A percentile compares a stretch with the other conserved stretches of the same genome.
Conservation (phyloP, 139 green algal species). For the Diplosphaera chodatii region DNA sequence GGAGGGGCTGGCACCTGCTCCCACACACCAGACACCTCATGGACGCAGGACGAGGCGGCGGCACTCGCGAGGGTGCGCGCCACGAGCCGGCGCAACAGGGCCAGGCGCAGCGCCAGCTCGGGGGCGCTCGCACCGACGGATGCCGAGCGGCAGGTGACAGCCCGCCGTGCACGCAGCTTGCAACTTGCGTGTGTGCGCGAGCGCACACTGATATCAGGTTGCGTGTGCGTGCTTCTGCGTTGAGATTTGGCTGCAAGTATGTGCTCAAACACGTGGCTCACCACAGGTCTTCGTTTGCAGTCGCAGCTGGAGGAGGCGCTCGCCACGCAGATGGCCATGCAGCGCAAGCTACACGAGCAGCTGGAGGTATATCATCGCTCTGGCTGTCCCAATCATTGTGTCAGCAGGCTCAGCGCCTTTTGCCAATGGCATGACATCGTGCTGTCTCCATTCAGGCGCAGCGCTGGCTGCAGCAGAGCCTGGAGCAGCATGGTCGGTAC, state of each 20-base stretch:
- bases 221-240: too few species aligned
- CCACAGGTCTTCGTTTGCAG: too few species aligned
- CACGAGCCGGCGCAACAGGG: neutral
- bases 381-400: too few species aligned
- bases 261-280: too few species aligned
- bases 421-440: too few species aligned
- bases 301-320: slow-evolving; percentile 76
- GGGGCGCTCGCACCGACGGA: slow-evolving; percentile 7
- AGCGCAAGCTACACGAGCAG: slow-evolving; percentile 93
- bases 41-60: neutral
- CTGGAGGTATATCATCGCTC: slow-evolving; percentile 56
- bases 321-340: slow-evolving; percentile 91
- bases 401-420: too few species aligned
- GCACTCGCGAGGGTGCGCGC: neutral
- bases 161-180: too few species aligned
- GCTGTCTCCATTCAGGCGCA: slow-evolving; percentile 83
- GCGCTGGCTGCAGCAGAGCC: slow-evolving; percentile 78
- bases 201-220: too few species aligned
- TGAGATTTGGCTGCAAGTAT: too few species aligned
- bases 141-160: neutral
- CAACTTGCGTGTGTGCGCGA: too few species aligned
- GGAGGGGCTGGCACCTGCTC: too few species aligned
- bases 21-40: too few species aligned
- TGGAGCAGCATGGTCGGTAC: slow-evolving; percentile 88
- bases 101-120: slow-evolving; percentile 1